Conservation (phyloP, 352 stramenopile genomes). For the Phytophthora boehmeriae region DNA sequence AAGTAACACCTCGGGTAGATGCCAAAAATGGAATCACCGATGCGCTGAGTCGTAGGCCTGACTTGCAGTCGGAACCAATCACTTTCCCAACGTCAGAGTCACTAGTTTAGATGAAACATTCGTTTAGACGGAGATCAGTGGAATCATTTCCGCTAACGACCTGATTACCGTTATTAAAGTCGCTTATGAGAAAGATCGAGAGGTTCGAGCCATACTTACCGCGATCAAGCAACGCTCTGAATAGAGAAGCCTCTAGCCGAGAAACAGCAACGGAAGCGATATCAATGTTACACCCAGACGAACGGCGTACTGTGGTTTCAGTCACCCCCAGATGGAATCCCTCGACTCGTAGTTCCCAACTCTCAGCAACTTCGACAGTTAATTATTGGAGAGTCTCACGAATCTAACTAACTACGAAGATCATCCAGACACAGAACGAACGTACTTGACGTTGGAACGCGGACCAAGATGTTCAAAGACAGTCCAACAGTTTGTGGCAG, state of each 20-base stretch:
- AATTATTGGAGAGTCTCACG: background rate
- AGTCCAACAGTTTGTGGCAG: background rate
- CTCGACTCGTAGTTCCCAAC: background rate
- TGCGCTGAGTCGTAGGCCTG: background rate
- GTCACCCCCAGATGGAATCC: background rate
- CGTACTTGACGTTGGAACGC: background rate
- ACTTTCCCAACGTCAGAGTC: constrained; percentile 1
- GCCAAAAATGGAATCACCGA: constrained; percentile 9
- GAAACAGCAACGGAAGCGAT: background rate
- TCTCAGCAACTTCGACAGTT: background rate
- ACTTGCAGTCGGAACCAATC: constrained; percentile 5
- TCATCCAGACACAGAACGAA: constrained; percentile 1
- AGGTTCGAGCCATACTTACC: background rate
- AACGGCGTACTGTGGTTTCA: background rate
- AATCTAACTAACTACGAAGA: constrained; percentile 5
- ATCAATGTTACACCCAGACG: background rate
- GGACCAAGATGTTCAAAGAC: constrained; percentile 2
- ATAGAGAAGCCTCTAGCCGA: background rate
- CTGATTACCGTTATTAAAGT: background rate
- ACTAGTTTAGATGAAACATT: constrained; percentile 1
- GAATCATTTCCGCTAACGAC: background rate
- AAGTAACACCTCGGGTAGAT: no score
- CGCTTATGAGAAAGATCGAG: background rate
- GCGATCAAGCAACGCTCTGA: background rate
- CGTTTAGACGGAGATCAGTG: background rate